Conservation (phyloP, 352 stramenopile species). For the Saprolegnia parasitica region DNA sequence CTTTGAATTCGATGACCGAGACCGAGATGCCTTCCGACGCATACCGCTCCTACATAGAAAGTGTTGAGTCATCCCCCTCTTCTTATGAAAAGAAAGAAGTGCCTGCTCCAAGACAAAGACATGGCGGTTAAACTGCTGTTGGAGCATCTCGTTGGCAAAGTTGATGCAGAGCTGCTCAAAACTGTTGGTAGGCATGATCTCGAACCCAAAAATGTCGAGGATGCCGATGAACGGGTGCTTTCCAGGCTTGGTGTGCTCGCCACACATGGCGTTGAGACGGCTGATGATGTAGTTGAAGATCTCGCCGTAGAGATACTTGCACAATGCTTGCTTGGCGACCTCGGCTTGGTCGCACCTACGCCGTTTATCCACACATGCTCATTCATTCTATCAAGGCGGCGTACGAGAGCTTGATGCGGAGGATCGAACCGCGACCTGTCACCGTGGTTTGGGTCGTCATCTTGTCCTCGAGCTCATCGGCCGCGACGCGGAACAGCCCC, state of each 20-base stretch:
- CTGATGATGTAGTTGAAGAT: constrained; percentile 70
- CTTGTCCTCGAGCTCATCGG: constrained; percentile 62
- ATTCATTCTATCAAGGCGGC: neutral
- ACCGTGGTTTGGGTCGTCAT: constrained; percentile 82
- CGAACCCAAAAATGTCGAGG: constrained; percentile 89
- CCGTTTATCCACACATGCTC: neutral
- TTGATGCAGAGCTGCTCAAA: constrained; percentile 90
- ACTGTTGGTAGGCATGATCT: constrained; percentile 84
- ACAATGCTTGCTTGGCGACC: constrained; percentile 78
- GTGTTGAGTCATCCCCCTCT: neutral
- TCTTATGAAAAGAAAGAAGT: neutral
- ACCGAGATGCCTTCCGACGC: constrained; percentile 68
- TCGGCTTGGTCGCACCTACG: constrained; percentile 56
- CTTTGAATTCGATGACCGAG: constrained; percentile 74
- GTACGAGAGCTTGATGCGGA: constrained; percentile 63
- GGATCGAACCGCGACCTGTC: constrained; percentile 62
- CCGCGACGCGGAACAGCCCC: constrained; percentile 50
- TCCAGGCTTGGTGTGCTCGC: constrained; percentile 36
- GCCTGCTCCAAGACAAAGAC: constrained; percentile 77
- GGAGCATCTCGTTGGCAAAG: constrained; percentile 88
- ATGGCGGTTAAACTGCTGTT: constrained; percentile 88
- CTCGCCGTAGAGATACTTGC: constrained; percentile 79
- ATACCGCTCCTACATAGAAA: constrained; percentile 48
- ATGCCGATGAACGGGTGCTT: constrained; percentile 76
- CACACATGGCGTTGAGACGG: constrained; percentile 71